A percentile compares a stretch with the other conserved stretches of the same genome.
phyloP scores from a whole-genome alignment of 1,284 basidiomycete species.

The Waitea zeae region DNA sequence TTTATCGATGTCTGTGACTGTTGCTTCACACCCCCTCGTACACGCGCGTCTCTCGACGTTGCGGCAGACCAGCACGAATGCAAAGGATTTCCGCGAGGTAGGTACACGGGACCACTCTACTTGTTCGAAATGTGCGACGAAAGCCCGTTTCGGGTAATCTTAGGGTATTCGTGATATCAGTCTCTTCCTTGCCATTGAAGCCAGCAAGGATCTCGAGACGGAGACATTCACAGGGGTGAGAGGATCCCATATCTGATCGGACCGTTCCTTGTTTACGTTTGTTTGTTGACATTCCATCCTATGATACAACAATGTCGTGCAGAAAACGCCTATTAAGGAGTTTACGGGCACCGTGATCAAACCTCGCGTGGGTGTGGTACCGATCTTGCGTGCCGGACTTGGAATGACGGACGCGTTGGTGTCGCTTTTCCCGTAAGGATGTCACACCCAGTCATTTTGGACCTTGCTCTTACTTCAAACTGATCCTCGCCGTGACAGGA shows the following conservation, averaged over 20 bases:
- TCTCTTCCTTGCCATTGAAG: conserved; percentile 59
- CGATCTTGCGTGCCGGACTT: conserved; percentile 83
- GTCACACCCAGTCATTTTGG: not conserved
- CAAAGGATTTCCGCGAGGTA: conserved; percentile 72
- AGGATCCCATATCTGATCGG: conserved; percentile 4
- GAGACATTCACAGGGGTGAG: conserved; percentile 44
- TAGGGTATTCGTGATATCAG: conserved; percentile 56
- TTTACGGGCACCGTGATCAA: conserved; percentile 54
- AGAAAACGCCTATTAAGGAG: conserved; percentile 49
- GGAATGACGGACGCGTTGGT: conserved; percentile 87
- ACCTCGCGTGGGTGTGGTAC: conserved; percentile 70
- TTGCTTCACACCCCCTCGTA: conserved; percentile 62
- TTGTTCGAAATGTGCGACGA: not conserved
- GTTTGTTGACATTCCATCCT: not conserved
- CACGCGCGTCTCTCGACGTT: conserved; percentile 58
- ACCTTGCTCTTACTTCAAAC: too few relatives aligned
- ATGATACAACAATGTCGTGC: conserved; percentile 2
- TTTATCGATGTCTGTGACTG: too few relatives aligned
- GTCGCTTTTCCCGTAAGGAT: conserved; percentile 58
- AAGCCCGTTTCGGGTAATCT: too few relatives aligned
- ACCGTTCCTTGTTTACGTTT: not conserved
- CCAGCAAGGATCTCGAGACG: conserved; percentile 45
- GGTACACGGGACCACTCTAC: conserved; percentile 5
- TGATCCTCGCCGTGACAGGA: too few relatives aligned
- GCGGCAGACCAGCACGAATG: conserved; percentile 36